phyloP scores from a whole-genome alignment of 116 monocot genomes.

The Zostera marina region DNA sequence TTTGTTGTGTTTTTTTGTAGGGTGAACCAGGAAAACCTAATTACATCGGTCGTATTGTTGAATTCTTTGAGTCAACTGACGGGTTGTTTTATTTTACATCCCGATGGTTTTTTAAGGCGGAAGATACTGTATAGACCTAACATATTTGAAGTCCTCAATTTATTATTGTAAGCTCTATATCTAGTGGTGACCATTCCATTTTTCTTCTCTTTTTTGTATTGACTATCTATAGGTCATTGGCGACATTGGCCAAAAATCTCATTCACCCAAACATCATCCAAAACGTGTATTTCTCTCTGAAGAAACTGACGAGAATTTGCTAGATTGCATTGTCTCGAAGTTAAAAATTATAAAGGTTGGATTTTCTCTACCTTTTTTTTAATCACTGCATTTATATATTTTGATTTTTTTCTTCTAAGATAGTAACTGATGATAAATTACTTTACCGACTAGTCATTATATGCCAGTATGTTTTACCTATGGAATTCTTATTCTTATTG shows the following conservation, averaged over 20 bases:
- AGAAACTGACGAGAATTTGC: slow-evolving; percentile 32
- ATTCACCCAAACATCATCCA: slow-evolving; percentile 14
- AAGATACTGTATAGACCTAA: slow-evolving; percentile 26
- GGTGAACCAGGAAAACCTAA: slow-evolving; percentile 25
- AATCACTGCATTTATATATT: neutral
- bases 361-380: neutral
- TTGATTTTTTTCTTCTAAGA: too few species aligned
- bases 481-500: neutral
- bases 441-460: too few species aligned
- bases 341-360: slow-evolving; percentile 23
- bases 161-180: neutral
- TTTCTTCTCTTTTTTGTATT: too few species aligned
- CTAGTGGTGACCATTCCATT: neutral
- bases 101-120: slow-evolving; percentile 46
- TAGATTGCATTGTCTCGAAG: slow-evolving; percentile 38
- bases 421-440: too few species aligned
- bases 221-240: slow-evolving; percentile 1
- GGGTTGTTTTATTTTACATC: slow-evolving; percentile 24
- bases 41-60: slow-evolving; percentile 41
- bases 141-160: neutral
- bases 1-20: slow-evolving; percentile 6
- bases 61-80: slow-evolving; percentile 32
- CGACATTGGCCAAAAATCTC: neutral
- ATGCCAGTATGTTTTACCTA: neutral
- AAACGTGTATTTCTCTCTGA: slow-evolving; percentile 36